Conservation (phyloP, 2,329 filamentous ascomycete genomes). For the Neopestalotiopsis rosae region DNA sequence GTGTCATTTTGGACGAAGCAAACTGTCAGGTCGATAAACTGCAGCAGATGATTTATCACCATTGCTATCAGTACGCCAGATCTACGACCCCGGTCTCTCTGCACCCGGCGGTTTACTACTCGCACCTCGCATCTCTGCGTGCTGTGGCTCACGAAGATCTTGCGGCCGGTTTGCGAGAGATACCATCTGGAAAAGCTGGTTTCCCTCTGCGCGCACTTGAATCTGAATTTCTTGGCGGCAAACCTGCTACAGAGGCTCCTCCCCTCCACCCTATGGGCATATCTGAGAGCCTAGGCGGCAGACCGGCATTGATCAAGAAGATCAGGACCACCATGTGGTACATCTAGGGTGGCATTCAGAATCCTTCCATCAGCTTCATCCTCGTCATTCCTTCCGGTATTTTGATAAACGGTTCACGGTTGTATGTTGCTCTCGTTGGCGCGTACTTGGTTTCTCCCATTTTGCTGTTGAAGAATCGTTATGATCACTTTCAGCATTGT, state of each 20-base stretch:
- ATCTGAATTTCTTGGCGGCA: slow-evolving; percentile 25
- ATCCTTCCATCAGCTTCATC: not conserved
- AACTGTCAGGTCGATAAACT: slow-evolving; percentile 70
- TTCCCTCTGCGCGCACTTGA: slow-evolving; percentile 34
- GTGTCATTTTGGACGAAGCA: slow-evolving; percentile 84
- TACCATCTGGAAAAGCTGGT: slow-evolving; percentile 46
- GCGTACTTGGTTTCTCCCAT: slow-evolving; percentile 7
- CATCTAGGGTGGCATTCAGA: slow-evolving; percentile 35
- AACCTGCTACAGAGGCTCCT: slow-evolving; percentile 23
- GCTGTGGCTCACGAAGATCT: slow-evolving; percentile 74
- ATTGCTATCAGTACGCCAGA: slow-evolving; percentile 91
- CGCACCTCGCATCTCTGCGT: slow-evolving; percentile 84
- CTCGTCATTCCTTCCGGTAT: slow-evolving; percentile 23
- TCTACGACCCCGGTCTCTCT: slow-evolving; percentile 92
- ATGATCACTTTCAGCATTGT: not conserved
- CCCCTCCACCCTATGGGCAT: slow-evolving; percentile 37
- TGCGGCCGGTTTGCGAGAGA: slow-evolving; percentile 49
- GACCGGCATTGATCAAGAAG: slow-evolving; percentile 26
- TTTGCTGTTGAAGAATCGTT: not conserved
- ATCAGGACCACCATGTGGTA: slow-evolving; percentile 51
- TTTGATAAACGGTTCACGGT: slow-evolving; percentile 26
- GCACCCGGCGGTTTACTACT: slow-evolving; percentile 92
- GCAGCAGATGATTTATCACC: slow-evolving; percentile 90
- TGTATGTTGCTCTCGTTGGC: slow-evolving; percentile 7
- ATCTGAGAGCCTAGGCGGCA: slow-evolving; percentile 15